phyloP scores from a whole-genome alignment of 225 moss, liverwort and hornwort species.

The Straminergon stramineum region DNA sequence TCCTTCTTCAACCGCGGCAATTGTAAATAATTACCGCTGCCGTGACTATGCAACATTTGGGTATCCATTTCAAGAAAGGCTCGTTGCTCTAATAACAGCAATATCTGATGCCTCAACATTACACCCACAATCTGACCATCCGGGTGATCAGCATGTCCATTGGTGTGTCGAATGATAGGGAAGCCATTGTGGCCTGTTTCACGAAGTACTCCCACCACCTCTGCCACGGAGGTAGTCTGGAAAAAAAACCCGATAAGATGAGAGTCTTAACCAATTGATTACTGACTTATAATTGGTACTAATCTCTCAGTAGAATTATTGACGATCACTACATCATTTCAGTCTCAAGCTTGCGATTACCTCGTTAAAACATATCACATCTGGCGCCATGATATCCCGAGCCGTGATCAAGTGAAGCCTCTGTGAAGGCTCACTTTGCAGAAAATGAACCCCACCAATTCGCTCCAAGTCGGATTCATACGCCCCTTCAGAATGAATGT shows the following conservation, averaged over 20 bases:
- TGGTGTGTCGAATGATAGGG: conserved; percentile 40
- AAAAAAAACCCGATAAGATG: neutral
- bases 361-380: conserved; percentile 51
- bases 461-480: conserved; percentile 69
- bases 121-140: conserved; percentile 56
- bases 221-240: conserved; percentile 29
- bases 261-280: neutral
- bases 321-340: neutral
- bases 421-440: conserved; percentile 64
- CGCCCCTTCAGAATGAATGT: conserved; percentile 60
- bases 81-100: conserved; percentile 51
- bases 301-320: neutral
- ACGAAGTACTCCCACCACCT: conserved; percentile 32
- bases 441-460: conserved; percentile 49
- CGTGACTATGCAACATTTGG: neutral
- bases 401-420: conserved; percentile 40
- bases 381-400: conserved; percentile 42
- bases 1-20: conserved; percentile 1
- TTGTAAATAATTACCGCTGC: neutral
- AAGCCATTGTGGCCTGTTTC: conserved; percentile 46
- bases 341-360: conserved; percentile 5
- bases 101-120: conserved; percentile 62
- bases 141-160: conserved; percentile 5
- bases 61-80: conserved; percentile 29
- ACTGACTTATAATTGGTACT: neutral